phyloP scores from a whole-genome alignment of 176 grass and related monocot species.

The Sorghum bicolor region DNA sequence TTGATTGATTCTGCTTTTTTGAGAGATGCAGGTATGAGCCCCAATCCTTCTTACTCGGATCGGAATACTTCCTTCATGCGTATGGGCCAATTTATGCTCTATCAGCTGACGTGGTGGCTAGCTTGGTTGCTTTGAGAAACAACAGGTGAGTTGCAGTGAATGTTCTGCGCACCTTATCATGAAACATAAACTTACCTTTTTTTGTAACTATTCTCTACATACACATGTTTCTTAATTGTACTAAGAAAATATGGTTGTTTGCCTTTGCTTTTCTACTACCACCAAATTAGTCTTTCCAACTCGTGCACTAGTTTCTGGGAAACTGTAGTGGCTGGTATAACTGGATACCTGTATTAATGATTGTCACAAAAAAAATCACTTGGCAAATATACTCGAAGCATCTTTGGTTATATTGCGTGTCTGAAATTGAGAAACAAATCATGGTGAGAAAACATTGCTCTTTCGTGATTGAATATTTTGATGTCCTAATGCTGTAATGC shows the following conservation, averaged over 20 bases:
- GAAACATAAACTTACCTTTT: not conserved
- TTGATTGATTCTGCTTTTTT: not conserved
- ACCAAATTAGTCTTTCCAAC: not conserved
- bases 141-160: slow-evolving; percentile 61
- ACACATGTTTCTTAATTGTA: not conserved
- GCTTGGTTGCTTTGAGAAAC: slow-evolving; percentile 83
- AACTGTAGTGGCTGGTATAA: not conserved
- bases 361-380: not conserved
- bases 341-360: not conserved
- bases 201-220: not conserved
- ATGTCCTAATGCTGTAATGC: not conserved
- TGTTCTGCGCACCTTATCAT: not conserved
- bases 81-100: slow-evolving; percentile 99
- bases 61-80: slow-evolving; percentile 93
- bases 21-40: slow-evolving; percentile 79
- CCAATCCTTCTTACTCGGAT: slow-evolving; percentile 78
- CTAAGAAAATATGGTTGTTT: not conserved
- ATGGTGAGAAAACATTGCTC: not conserved
- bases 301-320: not conserved
- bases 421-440: slow-evolving; percentile 16
- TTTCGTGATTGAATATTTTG: not conserved
- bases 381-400: not conserved
- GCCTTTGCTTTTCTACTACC: not conserved
- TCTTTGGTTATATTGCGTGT: not conserved
- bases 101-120: slow-evolving; percentile 95